Percentiles rank a stretch among this genome's conserved stretches.
Evolutionary conservation across 2,329 filamentous ascomycete genomes (phyloP).

Genomic region (Cladorrhinum sp.): DNA sequence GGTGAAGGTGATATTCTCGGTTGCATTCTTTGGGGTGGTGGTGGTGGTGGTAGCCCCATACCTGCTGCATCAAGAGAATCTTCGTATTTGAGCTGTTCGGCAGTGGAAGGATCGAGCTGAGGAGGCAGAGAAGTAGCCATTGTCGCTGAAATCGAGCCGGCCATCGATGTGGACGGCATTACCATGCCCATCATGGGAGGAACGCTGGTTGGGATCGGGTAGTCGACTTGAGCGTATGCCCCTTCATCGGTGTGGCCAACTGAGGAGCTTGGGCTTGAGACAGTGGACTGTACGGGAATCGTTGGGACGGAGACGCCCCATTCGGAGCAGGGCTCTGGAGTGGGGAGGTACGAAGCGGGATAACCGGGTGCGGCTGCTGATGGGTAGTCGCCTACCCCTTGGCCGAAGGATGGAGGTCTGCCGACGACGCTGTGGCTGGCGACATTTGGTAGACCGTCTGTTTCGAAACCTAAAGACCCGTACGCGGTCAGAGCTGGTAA

Average conservation of each 20-base stretch:
- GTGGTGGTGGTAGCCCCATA: slow-evolving; percentile 6
- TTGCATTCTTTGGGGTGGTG: neutral
- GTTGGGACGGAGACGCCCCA: slow-evolving; percentile 26
- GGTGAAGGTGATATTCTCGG: neutral
- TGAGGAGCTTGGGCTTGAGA: slow-evolving; percentile 52
- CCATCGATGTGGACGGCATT: slow-evolving; percentile 4
- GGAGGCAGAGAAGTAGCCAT: neutral
- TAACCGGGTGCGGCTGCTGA: slow-evolving; percentile 38
- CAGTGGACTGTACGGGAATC: slow-evolving; percentile 41
- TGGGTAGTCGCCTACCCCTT: slow-evolving; percentile 42
- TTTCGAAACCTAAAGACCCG: slow-evolving; percentile 37
- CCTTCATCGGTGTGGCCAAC: slow-evolving; percentile 45
- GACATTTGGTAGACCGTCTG: slow-evolving; percentile 37
- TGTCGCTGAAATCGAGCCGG: neutral
- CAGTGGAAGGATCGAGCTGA: slow-evolving; percentile 25
- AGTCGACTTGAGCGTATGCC: slow-evolving; percentile 37
- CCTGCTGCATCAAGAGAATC: slow-evolving; percentile 28
- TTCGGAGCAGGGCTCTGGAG: slow-evolving; percentile 45
- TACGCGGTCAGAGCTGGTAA: slow-evolving; percentile 8
- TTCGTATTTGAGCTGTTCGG: slow-evolving; percentile 39
- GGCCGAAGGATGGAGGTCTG: slow-evolving; percentile 44
- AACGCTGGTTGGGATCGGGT: slow-evolving; percentile 45
- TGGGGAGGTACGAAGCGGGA: slow-evolving; percentile 38
- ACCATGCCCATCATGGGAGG: slow-evolving; percentile 8
- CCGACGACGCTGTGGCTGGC: slow-evolving; percentile 41